Conservation (phyloP, 805 yeast species). For the Jamesozyma lodderae region DNA sequence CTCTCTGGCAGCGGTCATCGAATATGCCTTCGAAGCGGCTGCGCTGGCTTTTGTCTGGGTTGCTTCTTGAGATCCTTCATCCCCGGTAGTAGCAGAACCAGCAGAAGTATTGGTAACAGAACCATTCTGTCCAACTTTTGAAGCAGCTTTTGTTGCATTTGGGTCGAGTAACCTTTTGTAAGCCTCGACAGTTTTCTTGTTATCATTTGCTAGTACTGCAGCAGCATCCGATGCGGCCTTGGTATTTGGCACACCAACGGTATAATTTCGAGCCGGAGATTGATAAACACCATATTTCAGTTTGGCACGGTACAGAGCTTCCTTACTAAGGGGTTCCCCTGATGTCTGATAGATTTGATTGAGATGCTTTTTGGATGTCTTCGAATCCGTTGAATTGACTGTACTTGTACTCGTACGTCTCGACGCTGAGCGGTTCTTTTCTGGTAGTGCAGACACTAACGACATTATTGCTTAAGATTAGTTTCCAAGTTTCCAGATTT, state of each 20-base stretch:
- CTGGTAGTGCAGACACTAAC: constrained; percentile 23
- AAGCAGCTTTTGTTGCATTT: constrained; percentile 28
- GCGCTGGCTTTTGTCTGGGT: constrained; percentile 5
- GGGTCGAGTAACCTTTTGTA: constrained; percentile 43
- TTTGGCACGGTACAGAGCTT: constrained; percentile 68
- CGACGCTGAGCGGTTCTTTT: constrained; percentile 2
- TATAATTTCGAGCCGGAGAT: constrained; percentile 41
- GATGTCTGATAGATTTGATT: constrained; percentile 51
- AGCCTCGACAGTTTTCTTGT: constrained; percentile 52
- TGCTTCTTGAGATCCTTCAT: background rate
- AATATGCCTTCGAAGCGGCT: constrained; percentile 28
- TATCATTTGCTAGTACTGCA: constrained; percentile 57
- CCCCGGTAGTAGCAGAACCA: constrained; percentile 4
- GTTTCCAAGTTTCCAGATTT: no score
- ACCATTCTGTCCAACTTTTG: constrained; percentile 9
- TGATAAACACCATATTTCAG: constrained; percentile 50
- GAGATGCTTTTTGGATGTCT: constrained; percentile 1
- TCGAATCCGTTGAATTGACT: constrained; percentile 4
- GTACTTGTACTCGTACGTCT: constrained; percentile 2
- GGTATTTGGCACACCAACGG: constrained; percentile 56
- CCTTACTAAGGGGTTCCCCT: constrained; percentile 64
- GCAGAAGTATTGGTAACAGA: background rate
- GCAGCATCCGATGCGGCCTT: constrained; percentile 61
- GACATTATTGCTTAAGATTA: no score
- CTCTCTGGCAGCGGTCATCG: constrained; percentile 8